phyloP scores from a whole-genome alignment of 257 asterid species.

The Penstemon newberryi region DNA sequence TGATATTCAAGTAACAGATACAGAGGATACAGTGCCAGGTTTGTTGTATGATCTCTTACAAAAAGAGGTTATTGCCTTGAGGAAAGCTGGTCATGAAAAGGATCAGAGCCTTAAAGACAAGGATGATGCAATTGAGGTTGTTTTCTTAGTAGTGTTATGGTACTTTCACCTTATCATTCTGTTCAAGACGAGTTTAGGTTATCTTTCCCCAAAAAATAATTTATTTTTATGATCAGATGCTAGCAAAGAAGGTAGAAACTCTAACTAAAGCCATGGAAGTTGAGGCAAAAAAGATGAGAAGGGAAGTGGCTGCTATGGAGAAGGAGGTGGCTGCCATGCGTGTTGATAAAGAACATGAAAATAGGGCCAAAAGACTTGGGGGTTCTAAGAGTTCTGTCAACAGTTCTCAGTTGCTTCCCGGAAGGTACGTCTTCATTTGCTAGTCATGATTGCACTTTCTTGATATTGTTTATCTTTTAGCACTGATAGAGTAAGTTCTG shows the following conservation, averaged over 20 bases:
- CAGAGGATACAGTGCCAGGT: slow-evolving; percentile 84
- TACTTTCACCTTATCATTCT: slow-evolving; percentile 12
- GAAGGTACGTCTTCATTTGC: slow-evolving; percentile 56
- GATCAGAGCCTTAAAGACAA: slow-evolving; percentile 97
- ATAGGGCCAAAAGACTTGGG: slow-evolving; percentile 65
- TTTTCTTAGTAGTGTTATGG: slow-evolving; percentile 22
- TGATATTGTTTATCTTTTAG: background rate
- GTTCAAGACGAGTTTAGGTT: background rate
- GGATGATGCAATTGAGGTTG: slow-evolving; percentile 97
- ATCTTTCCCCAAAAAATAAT: slow-evolving; percentile 25
- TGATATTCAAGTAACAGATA: slow-evolving; percentile 55
- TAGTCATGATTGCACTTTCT: slow-evolving; percentile 1
- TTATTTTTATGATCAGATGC: slow-evolving; percentile 56
- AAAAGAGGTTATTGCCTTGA: slow-evolving; percentile 82
- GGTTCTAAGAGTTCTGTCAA: slow-evolving; percentile 59
- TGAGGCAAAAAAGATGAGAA: slow-evolving; percentile 97
- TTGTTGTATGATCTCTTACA: slow-evolving; percentile 79
- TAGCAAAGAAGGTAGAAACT: slow-evolving; percentile 96
- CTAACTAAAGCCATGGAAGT: slow-evolving; percentile 97
- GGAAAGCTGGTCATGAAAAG: slow-evolving; percentile 91
- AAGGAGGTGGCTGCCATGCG: slow-evolving; percentile 99
- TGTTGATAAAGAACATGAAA: slow-evolving; percentile 82
- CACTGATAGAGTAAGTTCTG: background rate
- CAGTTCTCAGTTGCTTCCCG: slow-evolving; percentile 73
- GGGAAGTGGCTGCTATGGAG: slow-evolving; percentile 99